Base-by-base conservation (phyloP, 2,329 filamentous ascomycete genomes). In the Xylariales sp. region DNA sequence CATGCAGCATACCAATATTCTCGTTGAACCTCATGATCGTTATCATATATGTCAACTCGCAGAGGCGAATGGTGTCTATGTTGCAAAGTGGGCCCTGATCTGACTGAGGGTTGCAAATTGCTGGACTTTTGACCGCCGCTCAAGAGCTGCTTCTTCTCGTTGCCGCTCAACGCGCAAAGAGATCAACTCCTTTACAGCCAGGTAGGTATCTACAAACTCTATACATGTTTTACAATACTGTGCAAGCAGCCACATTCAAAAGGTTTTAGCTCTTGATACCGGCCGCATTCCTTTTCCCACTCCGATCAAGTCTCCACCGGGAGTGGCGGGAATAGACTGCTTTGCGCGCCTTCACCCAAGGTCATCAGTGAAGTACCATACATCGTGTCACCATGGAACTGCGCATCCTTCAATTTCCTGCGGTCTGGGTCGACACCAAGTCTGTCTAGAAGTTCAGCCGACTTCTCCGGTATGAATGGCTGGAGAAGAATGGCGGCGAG, bases 381-480 rank as follows among this genome's bases (percentile, higher is more conserved):
- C 1, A 72, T 67, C 25, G 69, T 55, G 63, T 97, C 93, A 7
- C 64, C 70, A 2, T 80, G 80, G 20, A 82, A 65, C 19, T 51
- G 58, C 4, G 88, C 84, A 57, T 80, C 75, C 14, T 74, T 67
- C 45, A 88, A 76, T 0, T 69, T 75, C 43, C 91, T 74, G 39
- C 75, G 76, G 8, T 76, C 70, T 7, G 68, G 59, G 3, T 69
- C 65, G 4, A 98, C 89, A 1, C 86, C 84, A 7, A 98, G 68
- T 54, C 84, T 76, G 58, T 95, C 84, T 1, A 98, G 74, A 22
- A 96, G 63, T 50, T 78, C 68, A 9, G 65, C 64, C 34, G 88
- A 77, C 62, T 94, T 95, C 29, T 68, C 71, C 0, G 93, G 93
- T 76, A 98, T 95, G 56, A 90, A 87, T 1, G 93, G 89, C 61